Percentiles rank a stretch among this genome's conserved stretches.
Conservation (phyloP, 2,329 filamentous ascomycete genomes). For the Tolypocladium pustulatum region DNA sequence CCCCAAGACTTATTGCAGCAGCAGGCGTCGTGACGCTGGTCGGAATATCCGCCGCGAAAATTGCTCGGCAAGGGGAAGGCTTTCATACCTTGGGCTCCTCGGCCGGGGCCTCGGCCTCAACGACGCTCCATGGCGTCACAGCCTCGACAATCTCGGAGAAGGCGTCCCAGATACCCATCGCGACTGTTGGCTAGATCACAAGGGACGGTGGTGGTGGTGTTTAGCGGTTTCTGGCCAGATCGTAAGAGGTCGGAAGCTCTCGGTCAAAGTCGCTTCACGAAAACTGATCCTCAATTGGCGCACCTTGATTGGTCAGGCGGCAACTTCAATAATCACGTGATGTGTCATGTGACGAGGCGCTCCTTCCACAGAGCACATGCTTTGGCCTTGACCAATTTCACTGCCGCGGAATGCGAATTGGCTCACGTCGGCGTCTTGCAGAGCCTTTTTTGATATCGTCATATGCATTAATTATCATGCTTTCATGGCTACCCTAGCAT, state of each 20-base stretch:
- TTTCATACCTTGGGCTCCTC: slow-evolving; percentile 47
- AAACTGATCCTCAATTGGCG: slow-evolving; percentile 39
- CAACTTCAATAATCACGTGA: slow-evolving; percentile 14
- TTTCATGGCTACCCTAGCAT: not conserved
- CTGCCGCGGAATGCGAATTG: not conserved
- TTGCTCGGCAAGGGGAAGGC: not conserved
- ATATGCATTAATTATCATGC: not conserved
- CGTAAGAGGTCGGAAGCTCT: slow-evolving; percentile 30
- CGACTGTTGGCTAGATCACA: slow-evolving; percentile 28
- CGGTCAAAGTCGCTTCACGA: slow-evolving; percentile 28
- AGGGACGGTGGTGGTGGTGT: slow-evolving; percentile 29
- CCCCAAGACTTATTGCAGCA: not conserved
- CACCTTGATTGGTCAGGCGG: slow-evolving; percentile 33
- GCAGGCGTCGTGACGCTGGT: not conserved
- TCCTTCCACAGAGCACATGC: not conserved
- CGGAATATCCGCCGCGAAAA: not conserved
- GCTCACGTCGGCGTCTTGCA: not conserved
- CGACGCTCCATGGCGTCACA: slow-evolving; percentile 53
- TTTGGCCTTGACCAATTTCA: not conserved
- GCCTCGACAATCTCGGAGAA: slow-evolving; percentile 55
- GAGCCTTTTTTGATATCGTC: not conserved
- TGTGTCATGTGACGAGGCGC: not conserved
- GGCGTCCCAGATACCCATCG: slow-evolving; percentile 59
- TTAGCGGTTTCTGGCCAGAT: slow-evolving; percentile 20
- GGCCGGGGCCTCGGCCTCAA: slow-evolving; percentile 58